A percentile compares a stretch with the other conserved stretches of the same genome.
These are phyloP conservation scores for Naganishia sp. DNA, from an alignment of 1,284 basidiomycete genomes.

Conservation along the genomic window DNA sequence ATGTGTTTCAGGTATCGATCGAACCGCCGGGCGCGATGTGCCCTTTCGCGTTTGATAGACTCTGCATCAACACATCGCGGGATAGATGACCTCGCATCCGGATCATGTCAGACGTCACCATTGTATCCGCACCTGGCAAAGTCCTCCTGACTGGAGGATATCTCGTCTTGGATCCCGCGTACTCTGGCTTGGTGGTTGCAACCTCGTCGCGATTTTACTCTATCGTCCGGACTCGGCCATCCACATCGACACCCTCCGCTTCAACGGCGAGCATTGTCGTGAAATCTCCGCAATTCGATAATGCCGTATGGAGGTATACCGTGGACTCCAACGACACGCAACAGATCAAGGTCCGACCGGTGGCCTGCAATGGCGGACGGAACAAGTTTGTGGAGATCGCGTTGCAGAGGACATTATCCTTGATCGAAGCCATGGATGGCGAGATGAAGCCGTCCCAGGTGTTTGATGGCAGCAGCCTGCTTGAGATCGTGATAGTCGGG, in stretches of 20 bases:
- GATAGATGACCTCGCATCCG: neutral
- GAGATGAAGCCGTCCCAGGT: conserved; percentile 38
- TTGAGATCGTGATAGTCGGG: conserved; percentile 80
- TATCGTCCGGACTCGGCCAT: conserved; percentile 40
- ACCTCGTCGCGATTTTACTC: conserved; percentile 94
- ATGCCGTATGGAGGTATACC: conserved; percentile 75
- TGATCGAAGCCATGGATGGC: conserved; percentile 63
- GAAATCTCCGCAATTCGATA: conserved; percentile 84
- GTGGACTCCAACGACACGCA: conserved; percentile 47
- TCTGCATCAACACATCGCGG: neutral
- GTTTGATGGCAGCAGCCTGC: conserved; percentile 57
- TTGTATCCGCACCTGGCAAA: conserved; percentile 91
- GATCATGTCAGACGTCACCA: conserved; percentile 46
- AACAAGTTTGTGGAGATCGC: conserved; percentile 95
- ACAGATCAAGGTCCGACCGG: conserved; percentile 45
- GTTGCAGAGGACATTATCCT: conserved; percentile 70
- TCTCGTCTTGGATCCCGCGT: conserved; percentile 81
- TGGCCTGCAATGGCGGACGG: conserved; percentile 47
- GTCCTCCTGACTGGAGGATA: conserved; percentile 93
- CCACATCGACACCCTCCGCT: neutral
- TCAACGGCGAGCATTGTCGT: conserved; percentile 62
- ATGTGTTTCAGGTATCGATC: neutral
- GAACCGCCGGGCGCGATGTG: neutral
- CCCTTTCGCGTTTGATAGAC: conserved; percentile 9
- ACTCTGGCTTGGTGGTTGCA: conserved; percentile 81